These are phyloP conservation scores for Ceratocystiopsis sp. DNA, from an alignment of 2,329 filamentous ascomycete genomes.

Conservation along the genomic window DNA sequence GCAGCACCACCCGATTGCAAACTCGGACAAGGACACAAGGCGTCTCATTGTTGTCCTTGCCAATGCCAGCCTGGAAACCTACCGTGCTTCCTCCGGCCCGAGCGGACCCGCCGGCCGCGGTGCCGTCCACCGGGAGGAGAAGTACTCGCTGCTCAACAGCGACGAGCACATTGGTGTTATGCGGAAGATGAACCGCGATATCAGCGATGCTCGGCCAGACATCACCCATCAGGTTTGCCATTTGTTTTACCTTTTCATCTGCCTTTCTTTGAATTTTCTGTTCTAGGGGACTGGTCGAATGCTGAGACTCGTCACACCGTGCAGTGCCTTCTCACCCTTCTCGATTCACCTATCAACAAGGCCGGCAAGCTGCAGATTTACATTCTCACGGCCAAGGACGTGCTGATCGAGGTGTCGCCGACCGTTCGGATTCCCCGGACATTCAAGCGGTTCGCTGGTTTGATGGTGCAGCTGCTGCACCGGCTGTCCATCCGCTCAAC, in stretches of 20 bases:
- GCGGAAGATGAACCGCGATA: conserved; percentile 98
- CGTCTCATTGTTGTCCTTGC: conserved; percentile 90
- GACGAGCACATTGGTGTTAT: conserved; percentile 98
- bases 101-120: conserved; percentile 49
- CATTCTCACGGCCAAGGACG: conserved; percentile 93
- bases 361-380: conserved; percentile 95
- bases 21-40: conserved; percentile 77
- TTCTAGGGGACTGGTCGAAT: background rate
- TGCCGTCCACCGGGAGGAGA: conserved; percentile 58
- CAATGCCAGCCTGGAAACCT: conserved; percentile 94
- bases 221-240: conserved; percentile 82
- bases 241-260: conserved; percentile 3
- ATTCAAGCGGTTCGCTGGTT: conserved; percentile 94
- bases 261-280: background rate
- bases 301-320: conserved; percentile 2
- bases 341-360: conserved; percentile 98
- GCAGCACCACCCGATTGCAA: conserved; percentile 69
- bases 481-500: conserved; percentile 90
- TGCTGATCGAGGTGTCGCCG: conserved; percentile 95
- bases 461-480: conserved; percentile 97
- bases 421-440: conserved; percentile 93
- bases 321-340: conserved; percentile 87
- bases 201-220: conserved; percentile 91
- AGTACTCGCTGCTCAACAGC: conserved; percentile 94
- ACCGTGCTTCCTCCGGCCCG: conserved; percentile 66